These are phyloP conservation scores for Ascoidea rubescens DNA, from an alignment of 805 yeast species.

Conservation along the genomic window DNA sequence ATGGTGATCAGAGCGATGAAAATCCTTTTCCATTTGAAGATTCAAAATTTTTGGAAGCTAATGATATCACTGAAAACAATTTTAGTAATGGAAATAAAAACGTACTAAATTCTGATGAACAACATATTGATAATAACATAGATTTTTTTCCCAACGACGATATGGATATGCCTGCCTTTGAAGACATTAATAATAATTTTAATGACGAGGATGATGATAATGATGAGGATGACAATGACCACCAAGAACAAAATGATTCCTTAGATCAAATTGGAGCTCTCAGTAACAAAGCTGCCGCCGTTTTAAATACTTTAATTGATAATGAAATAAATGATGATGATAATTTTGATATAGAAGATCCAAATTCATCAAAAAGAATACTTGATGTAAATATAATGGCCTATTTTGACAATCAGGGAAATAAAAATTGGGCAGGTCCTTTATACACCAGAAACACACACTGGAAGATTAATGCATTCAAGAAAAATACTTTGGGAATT, in stretches of 20 bases:
- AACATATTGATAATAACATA: too few relatives aligned
- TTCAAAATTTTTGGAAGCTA: too few relatives aligned
- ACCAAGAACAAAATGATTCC: constrained; percentile 6
- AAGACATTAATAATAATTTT: constrained; percentile 11
- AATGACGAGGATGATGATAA: constrained; percentile 12
- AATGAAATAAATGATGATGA: constrained; percentile 11
- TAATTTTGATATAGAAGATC: constrained; percentile 13
- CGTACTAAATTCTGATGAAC: too few relatives aligned
- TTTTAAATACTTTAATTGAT: neutral
- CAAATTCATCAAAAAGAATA: constrained; percentile 15
- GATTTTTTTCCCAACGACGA: constrained; percentile 9
- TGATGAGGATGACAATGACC: constrained; percentile 15
- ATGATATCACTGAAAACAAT: too few relatives aligned
- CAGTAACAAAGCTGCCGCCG: too few relatives aligned
- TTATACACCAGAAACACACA: constrained; percentile 30
- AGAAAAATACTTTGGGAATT: constrained; percentile 17
- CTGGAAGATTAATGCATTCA: constrained; percentile 68
- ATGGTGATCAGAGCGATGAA: neutral
- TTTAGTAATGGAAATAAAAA: too few relatives aligned
- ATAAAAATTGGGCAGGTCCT: constrained; percentile 75
- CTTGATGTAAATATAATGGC: constrained; percentile 59
- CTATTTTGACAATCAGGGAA: constrained; percentile 54
- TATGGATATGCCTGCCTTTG: constrained; percentile 11
- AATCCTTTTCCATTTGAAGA: neutral
- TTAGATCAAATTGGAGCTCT: too few relatives aligned